Conservation (phyloP, 129 eudicot species). For the Sambucus nigra region DNA sequence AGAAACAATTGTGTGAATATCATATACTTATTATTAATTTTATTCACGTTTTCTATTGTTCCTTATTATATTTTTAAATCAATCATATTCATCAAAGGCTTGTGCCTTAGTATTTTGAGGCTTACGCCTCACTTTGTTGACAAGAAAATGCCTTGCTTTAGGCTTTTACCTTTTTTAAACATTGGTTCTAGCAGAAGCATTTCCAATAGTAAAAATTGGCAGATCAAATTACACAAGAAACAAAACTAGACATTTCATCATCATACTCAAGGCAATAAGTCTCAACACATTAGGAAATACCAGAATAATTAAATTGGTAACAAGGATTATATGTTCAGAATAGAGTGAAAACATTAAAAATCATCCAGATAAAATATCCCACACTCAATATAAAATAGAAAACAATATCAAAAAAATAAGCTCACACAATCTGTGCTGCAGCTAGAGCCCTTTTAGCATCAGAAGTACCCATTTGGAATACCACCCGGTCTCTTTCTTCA, state of each 20-base stretch:
- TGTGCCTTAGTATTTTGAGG: too few relatives aligned
- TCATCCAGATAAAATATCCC: not conserved
- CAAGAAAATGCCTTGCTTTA: too few relatives aligned
- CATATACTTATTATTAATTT: too few relatives aligned
- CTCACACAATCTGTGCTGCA: constrained; percentile 83
- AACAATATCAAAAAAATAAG: constrained; percentile 4
- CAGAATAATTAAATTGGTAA: too few relatives aligned
- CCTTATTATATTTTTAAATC: too few relatives aligned
- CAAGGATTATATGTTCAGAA: not conserved
- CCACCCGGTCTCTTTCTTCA: constrained; percentile 57
- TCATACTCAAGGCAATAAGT: not conserved
- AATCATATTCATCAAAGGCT: too few relatives aligned
- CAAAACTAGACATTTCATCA: not conserved
- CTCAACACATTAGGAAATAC: not conserved
- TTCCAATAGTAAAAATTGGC: too few relatives aligned
- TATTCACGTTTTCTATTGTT: too few relatives aligned
- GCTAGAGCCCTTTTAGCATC: constrained; percentile 78
- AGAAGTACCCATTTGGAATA: constrained; percentile 94
- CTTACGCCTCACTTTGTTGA: too few relatives aligned
- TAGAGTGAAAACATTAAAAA: not conserved
- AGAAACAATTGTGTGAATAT: too few relatives aligned
- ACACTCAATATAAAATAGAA: not conserved
- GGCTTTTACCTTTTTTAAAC: too few relatives aligned
- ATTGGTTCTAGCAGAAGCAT: too few relatives aligned
- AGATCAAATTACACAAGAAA: not conserved